These are phyloP conservation scores for Actinidia chinensis DNA, from an alignment of 179 eudicot genomes.

Conservation along the genomic window DNA sequence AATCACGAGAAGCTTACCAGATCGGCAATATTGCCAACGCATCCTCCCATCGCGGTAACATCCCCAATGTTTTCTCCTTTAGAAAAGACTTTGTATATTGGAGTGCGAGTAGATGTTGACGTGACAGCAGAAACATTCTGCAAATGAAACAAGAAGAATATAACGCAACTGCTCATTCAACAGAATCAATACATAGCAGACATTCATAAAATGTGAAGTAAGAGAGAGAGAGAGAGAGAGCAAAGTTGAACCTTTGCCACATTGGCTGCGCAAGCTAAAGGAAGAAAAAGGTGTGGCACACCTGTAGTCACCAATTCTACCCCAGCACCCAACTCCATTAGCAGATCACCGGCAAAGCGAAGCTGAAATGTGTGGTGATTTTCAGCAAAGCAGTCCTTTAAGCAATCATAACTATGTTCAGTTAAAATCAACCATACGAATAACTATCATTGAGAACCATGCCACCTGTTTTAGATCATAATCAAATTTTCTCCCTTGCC, in stretches of 20 bases:
- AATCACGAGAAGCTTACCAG: constrained; percentile 54
- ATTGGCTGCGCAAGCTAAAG: constrained; percentile 97
- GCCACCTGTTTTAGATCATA: constrained; percentile 91
- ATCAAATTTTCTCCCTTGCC: constrained; percentile 97
- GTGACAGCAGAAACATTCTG: constrained; percentile 97
- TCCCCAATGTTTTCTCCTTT: constrained; percentile 98
- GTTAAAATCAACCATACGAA: not conserved
- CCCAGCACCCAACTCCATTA: constrained; percentile 98
- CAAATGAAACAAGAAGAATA: constrained; percentile 22
- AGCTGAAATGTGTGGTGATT: constrained; percentile 53
- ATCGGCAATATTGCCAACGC: constrained; percentile 95
- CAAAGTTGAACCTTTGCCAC: constrained; percentile 67
- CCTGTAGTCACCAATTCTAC: constrained; percentile 92
- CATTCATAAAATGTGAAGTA: not conserved
- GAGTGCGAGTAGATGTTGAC: constrained; percentile 96
- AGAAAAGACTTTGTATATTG: constrained; percentile 97
- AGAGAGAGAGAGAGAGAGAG: not conserved
- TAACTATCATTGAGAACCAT: not conserved
- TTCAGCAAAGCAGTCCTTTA: not conserved
- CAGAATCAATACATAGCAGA: not conserved
- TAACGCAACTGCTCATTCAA: constrained; percentile 17
- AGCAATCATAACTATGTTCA: not conserved
- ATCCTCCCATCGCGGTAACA: constrained; percentile 98
- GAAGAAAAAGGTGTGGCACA: constrained; percentile 88
- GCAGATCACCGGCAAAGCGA: constrained; percentile 87